Percentiles rank a stretch among this genome's conserved stretches.
Conservation (phyloP, 192 early-diverging fungal species). For the Backusella circina region DNA sequence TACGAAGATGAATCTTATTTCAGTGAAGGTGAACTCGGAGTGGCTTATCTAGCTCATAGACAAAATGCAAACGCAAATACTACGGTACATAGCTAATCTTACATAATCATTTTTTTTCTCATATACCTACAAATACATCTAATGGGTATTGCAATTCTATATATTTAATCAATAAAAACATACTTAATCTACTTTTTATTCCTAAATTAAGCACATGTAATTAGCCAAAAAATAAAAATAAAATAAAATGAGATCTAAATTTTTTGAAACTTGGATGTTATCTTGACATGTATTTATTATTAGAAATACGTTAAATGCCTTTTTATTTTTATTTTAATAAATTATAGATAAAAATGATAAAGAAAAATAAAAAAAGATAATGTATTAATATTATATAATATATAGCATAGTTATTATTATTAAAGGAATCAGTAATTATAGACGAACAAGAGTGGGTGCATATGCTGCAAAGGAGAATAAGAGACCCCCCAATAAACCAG, state of each 20-base stretch:
- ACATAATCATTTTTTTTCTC: background rate
- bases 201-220: background rate
- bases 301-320: no score
- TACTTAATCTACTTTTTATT: background rate
- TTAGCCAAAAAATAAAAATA: background rate
- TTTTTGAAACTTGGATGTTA: no score
- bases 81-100: background rate
- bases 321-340: background rate
- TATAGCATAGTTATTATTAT: background rate
- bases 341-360: background rate
- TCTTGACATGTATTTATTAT: no score
- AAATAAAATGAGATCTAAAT: no score
- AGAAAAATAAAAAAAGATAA: background rate
- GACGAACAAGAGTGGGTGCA: conserved; percentile 30
- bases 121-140: background rate
- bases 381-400: background rate
- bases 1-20: conserved; percentile 6
- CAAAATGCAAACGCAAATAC: background rate
- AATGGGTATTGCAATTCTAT: background rate
- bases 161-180: background rate
- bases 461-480: conserved; percentile 63
- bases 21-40: conserved; percentile 6
- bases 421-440: background rate
- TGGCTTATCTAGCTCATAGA: conserved; percentile 1
- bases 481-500: conserved; percentile 61